Conservation (phyloP, 805 yeast genomes). For the Kodamaea sagamina region DNA sequence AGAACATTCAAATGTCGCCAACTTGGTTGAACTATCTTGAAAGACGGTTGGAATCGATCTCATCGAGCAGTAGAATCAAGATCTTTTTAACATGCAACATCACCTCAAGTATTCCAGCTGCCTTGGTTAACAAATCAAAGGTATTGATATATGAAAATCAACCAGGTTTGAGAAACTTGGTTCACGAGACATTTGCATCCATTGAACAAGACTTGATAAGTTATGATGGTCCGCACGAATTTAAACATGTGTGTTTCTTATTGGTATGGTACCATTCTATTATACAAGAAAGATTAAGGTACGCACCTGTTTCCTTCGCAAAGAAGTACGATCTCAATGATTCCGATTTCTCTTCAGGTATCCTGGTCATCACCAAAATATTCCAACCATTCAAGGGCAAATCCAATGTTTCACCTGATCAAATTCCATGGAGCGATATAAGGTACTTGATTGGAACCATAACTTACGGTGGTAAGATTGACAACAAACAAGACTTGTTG, state of each 20-base stretch:
- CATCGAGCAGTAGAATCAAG: conserved; percentile 26
- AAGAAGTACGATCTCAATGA: conserved; percentile 70
- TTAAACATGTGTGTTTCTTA: conserved; percentile 51
- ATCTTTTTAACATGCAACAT: conserved; percentile 67
- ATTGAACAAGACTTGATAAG: conserved; percentile 14
- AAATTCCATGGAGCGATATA: conserved; percentile 57
- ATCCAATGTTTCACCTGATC: conserved; percentile 16
- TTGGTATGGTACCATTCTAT: conserved; percentile 73
- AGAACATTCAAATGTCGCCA: conserved; percentile 75
- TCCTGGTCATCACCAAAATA: conserved; percentile 44
- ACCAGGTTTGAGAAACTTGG: conserved; percentile 55
- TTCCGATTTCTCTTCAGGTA: conserved; percentile 61
- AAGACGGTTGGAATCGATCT: conserved; percentile 38
- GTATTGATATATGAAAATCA: conserved; percentile 62
- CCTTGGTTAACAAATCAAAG: conserved; percentile 55
- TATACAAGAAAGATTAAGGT: conserved; percentile 58
- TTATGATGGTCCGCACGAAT: conserved; percentile 40
- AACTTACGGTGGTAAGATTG: conserved; percentile 68
- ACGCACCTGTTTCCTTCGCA: conserved; percentile 62
- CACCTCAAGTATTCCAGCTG: conserved; percentile 50
- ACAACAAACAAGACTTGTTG: conserved; percentile 40
- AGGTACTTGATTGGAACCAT: conserved; percentile 51
- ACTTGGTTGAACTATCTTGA: conserved; percentile 61
- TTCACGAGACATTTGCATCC: conserved; percentile 38
- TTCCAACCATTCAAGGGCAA: conserved; percentile 22